phyloP scores from a whole-genome alignment of 352 stramenopile species.

The Phytophthora ramorum region DNA sequence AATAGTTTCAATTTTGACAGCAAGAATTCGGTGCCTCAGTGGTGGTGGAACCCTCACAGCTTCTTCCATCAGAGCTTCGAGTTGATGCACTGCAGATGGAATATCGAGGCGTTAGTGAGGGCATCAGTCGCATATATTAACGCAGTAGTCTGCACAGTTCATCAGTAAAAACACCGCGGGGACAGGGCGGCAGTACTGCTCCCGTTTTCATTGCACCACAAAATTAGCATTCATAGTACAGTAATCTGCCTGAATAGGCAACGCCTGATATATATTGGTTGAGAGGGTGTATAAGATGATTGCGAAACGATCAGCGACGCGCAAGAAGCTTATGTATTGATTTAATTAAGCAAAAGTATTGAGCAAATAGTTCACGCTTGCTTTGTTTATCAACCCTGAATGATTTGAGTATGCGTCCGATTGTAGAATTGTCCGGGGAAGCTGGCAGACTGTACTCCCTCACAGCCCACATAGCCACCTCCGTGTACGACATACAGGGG shows the following conservation, averaged over 20 bases:
- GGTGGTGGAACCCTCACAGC: neutral
- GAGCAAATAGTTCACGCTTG: neutral
- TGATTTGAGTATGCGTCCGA: neutral
- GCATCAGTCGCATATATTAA: constrained; percentile 23
- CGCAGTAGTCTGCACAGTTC: constrained; percentile 16
- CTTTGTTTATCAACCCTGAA: neutral
- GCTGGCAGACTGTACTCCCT: no score
- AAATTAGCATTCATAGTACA: no score
- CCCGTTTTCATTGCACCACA: no score
- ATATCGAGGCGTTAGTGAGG: constrained; percentile 17
- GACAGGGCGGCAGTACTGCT: no score
- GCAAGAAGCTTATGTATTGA: neutral
- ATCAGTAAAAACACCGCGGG: constrained; percentile 10
- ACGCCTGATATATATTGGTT: no score
- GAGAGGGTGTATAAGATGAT: no score
- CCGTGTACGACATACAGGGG: neutral
- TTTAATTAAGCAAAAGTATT: no score
- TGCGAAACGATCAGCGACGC: no score
- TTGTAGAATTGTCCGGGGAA: no score
- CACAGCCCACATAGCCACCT: neutral
- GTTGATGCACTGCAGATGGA: constrained; percentile 16
- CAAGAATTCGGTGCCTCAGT: constrained; percentile 2
- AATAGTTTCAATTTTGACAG: constrained; percentile 6
- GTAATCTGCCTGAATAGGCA: no score
- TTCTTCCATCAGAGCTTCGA: constrained; percentile 7